phyloP scores from a whole-genome alignment of 1,139 yeast genomes.

The Hanseniaspora gamundiae region DNA sequence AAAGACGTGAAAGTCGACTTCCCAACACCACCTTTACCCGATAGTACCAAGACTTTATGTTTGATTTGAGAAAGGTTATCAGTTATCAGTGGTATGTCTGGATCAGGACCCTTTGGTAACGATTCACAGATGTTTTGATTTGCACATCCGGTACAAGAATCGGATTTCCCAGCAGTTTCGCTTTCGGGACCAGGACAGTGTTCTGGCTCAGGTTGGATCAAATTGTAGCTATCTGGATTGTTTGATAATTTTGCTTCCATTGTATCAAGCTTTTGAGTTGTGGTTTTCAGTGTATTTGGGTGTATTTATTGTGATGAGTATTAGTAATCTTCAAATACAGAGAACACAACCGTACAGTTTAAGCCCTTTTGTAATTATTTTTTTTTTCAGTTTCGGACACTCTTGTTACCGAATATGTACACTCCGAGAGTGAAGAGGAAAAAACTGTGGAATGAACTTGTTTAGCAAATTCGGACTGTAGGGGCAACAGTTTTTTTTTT shows the following conservation, averaged over 20 bases:
- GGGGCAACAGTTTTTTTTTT: too few relatives aligned
- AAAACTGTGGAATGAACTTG: too few relatives aligned
- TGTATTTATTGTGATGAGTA: too few relatives aligned
- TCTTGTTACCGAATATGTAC: too few relatives aligned
- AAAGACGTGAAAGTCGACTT: slow-evolving; percentile 91
- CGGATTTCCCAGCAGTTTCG: slow-evolving; percentile 84
- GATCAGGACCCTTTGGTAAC: slow-evolving; percentile 90
- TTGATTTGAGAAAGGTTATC: slow-evolving; percentile 53
- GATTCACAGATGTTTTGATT: slow-evolving; percentile 84
- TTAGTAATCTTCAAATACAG: too few relatives aligned
- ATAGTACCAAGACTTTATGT: slow-evolving; percentile 75
- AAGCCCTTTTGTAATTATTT: too few relatives aligned
- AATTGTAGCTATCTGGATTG: background rate
- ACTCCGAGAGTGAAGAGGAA: too few relatives aligned
- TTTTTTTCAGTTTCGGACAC: too few relatives aligned
- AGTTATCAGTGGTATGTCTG: slow-evolving; percentile 74
- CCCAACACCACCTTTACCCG: slow-evolving; percentile 98
- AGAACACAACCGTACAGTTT: too few relatives aligned
- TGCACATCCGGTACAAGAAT: slow-evolving; percentile 92
- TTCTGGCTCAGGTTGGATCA: slow-evolving; percentile 60
- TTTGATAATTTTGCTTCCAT: background rate
- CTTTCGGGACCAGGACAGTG: slow-evolving; percentile 99
- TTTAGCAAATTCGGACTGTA: too few relatives aligned
- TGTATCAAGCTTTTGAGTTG: too few relatives aligned
- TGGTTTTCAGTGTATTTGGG: too few relatives aligned